Conservation (phyloP, 2,329 filamentous ascomycete species). For the Colletotrichum endophyticum region DNA sequence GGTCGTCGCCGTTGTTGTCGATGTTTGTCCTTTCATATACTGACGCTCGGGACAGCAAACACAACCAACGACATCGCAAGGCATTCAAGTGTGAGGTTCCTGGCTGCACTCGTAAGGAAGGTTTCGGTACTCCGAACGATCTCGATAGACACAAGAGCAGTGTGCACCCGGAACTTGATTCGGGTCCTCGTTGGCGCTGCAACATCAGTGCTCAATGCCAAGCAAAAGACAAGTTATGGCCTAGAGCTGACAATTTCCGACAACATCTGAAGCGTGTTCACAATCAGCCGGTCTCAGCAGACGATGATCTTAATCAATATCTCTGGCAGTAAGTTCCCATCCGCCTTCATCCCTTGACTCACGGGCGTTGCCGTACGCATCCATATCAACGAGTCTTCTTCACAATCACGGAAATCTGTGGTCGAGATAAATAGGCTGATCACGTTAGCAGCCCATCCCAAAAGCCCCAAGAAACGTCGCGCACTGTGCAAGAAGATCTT, state of each 20-base stretch:
- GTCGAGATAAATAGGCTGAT: background rate
- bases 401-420: background rate
- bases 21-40: background rate
- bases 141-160: constrained; percentile 79
- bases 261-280: constrained; percentile 79
- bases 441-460: background rate
- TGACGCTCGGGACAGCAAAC: constrained; percentile 65
- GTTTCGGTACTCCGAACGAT: constrained; percentile 83
- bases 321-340: constrained; percentile 28
- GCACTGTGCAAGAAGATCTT: background rate
- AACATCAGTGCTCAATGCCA: constrained; percentile 55
- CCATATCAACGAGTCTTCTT: background rate
- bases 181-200: constrained; percentile 65
- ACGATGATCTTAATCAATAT: constrained; percentile 43
- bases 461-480: background rate
- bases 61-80: constrained; percentile 72
- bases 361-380: background rate
- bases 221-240: constrained; percentile 73
- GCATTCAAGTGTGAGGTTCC: constrained; percentile 65
- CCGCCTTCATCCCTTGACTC: background rate
- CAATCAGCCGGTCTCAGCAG: constrained; percentile 34
- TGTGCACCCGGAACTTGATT: constrained; percentile 62
- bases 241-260: constrained; percentile 85
- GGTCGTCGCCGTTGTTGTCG: background rate
- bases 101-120: constrained; percentile 63